Evolutionary conservation across 768 basidiomycete species (phyloP).

Genomic region (Tulasnella sp.): DNA sequence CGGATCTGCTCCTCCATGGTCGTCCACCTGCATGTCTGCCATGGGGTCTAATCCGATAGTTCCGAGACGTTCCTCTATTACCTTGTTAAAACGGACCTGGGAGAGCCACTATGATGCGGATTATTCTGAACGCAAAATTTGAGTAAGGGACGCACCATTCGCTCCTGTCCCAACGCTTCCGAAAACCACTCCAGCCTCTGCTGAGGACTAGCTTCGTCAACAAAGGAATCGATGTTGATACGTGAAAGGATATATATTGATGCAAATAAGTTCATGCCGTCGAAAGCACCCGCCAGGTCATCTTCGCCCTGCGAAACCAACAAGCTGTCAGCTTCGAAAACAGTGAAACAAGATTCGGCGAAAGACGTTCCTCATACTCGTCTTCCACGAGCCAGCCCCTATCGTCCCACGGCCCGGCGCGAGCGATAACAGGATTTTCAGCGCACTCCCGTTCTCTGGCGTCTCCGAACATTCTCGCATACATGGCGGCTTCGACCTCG

Average conservation of each 20-base stretch:
- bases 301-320: slow-evolving; percentile 41
- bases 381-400: slow-evolving; percentile 53
- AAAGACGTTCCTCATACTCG: slow-evolving; percentile 34
- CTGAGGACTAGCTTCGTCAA: slow-evolving; percentile 37
- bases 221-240: slow-evolving; percentile 40
- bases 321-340: slow-evolving; percentile 4
- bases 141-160: slow-evolving; percentile 37
- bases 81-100: background rate
- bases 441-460: background rate
- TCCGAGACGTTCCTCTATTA: background rate
- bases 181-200: slow-evolving; percentile 37
- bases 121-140: background rate
- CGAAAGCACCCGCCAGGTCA: slow-evolving; percentile 39
- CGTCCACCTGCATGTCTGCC: no score
- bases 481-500: slow-evolving; percentile 44
- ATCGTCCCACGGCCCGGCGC: slow-evolving; percentile 40
- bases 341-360: background rate
- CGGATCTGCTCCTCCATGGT: background rate
- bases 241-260: slow-evolving; percentile 52
- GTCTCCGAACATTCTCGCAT: slow-evolving; percentile 47
- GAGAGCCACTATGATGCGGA: background rate
- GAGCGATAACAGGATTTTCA: slow-evolving; percentile 26
- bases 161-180: slow-evolving; percentile 35
- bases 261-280: slow-evolving; percentile 59
- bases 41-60: background rate